Conservation (phyloP, 140 eudicot genomes). For the Stevia rebaudiana region DNA sequence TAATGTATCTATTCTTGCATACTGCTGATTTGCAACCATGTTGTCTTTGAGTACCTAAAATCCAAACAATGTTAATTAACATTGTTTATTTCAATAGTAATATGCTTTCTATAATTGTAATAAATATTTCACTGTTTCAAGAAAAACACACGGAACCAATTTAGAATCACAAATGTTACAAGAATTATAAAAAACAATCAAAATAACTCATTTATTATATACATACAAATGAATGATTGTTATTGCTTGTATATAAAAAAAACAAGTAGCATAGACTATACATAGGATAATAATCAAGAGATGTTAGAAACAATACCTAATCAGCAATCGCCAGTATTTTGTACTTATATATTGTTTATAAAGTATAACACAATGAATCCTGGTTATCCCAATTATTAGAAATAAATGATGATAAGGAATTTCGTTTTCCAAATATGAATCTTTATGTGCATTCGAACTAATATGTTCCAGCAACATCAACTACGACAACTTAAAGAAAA, state of each 20-base stretch:
- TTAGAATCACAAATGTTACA: too few species aligned
- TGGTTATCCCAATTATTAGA: not conserved
- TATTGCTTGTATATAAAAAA: too few species aligned
- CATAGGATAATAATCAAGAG: not conserved
- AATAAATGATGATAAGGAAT: not conserved
- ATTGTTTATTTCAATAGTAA: not conserved
- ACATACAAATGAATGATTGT: too few species aligned
- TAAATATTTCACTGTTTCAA: not conserved
- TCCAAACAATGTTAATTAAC: conserved; percentile 20
- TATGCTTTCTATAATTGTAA: not conserved
- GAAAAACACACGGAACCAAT: not conserved
- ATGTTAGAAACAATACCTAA: too few species aligned
- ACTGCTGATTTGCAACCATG: conserved; percentile 59
- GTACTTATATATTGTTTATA: not conserved
- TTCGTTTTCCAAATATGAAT: not conserved
- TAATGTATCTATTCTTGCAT: conserved; percentile 44
- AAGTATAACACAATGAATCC: not conserved
- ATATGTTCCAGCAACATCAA: conserved; percentile 10
- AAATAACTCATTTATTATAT: too few species aligned
- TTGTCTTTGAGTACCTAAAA: conserved; percentile 26
- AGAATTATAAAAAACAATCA: too few species aligned
- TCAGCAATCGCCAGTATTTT: too few species aligned
- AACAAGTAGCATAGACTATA: too few species aligned
- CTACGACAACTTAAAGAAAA: not conserved
- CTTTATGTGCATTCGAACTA: conserved; percentile 1